Conservation (phyloP, 139 green algal genomes). For the Trebouxia sp. region DNA sequence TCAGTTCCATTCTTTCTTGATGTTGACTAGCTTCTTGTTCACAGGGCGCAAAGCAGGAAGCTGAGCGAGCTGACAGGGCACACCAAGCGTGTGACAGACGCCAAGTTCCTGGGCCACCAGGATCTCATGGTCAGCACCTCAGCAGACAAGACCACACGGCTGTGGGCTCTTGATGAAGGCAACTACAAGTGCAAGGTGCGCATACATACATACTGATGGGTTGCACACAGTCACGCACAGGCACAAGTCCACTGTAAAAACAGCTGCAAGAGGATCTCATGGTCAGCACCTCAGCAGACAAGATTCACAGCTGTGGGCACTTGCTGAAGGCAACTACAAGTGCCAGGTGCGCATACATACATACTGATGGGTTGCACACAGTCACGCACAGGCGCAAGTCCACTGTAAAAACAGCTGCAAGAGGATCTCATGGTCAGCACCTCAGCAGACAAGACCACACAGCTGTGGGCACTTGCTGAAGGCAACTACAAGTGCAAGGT, state of each 20-base stretch:
- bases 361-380: no score
- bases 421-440: slow-evolving; percentile 65
- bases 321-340: no score
- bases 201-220: no score
- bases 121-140: slow-evolving; percentile 70
- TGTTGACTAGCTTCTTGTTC: background rate
- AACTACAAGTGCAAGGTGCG: slow-evolving; percentile 48
- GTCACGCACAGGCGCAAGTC: no score
- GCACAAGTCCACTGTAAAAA: no score
- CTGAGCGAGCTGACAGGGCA: slow-evolving; percentile 75
- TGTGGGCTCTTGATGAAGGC: slow-evolving; percentile 65
- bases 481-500: slow-evolving; percentile 48
- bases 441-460: slow-evolving; percentile 81
- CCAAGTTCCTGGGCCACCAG: slow-evolving; percentile 42
- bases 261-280: no score
- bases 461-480: slow-evolving; percentile 66
- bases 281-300: no score
- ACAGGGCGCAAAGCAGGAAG: slow-evolving; percentile 39
- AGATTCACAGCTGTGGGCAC: no score
- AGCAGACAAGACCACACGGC: slow-evolving; percentile 78
- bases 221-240: no score
- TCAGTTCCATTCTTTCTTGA: background rate
- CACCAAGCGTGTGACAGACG: slow-evolving; percentile 79
- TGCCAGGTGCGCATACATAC: no score
- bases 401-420: no score